Evolutionary conservation across 495 filamentous ascomycete species (phyloP).

Genomic region (Podospora appendiculata): DNA sequence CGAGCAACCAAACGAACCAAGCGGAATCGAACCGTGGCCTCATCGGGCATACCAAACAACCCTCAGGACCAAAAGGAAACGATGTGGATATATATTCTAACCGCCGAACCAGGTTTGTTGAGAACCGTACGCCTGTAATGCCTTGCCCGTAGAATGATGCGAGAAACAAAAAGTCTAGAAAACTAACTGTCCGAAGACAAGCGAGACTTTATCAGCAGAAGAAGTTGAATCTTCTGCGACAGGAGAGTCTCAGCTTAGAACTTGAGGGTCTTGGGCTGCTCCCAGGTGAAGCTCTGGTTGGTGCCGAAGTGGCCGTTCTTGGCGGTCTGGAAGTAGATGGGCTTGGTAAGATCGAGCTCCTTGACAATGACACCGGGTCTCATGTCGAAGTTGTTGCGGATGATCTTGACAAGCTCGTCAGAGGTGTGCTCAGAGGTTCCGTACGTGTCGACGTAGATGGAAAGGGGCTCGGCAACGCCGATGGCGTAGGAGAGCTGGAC

Average conservation of each 20-base stretch:
- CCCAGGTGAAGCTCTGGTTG: slow-evolving; percentile 96
- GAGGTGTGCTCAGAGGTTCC: slow-evolving; percentile 67
- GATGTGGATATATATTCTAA: slow-evolving; percentile 24
- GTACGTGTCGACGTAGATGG: slow-evolving; percentile 81
- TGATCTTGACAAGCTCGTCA: slow-evolving; percentile 84
- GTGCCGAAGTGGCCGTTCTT: slow-evolving; percentile 98
- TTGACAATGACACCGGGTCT: slow-evolving; percentile 96
- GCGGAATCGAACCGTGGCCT: not conserved
- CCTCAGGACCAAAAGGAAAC: slow-evolving; percentile 11
- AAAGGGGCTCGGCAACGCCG: slow-evolving; percentile 93
- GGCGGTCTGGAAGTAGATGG: slow-evolving; percentile 96
- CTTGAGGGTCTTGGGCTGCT: slow-evolving; percentile 92
- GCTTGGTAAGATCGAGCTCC: slow-evolving; percentile 89
- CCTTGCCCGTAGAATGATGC: slow-evolving; percentile 17
- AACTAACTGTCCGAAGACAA: slow-evolving; percentile 15
- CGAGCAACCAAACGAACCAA: slow-evolving; percentile 3
- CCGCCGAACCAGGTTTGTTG: slow-evolving; percentile 32
- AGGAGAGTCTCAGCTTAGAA: slow-evolving; percentile 50
- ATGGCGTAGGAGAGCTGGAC: slow-evolving; percentile 99
- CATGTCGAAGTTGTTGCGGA: slow-evolving; percentile 92
- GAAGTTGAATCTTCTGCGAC: slow-evolving; percentile 32
- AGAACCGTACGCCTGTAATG: slow-evolving; percentile 34
- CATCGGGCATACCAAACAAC: slow-evolving; percentile 8
- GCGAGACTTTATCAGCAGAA: slow-evolving; percentile 21
- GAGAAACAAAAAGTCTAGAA: slow-evolving; percentile 10